These are phyloP conservation scores for Trichoderma simmonsii DNA, from an alignment of 2,329 filamentous ascomycete species.

Conservation along the genomic window DNA sequence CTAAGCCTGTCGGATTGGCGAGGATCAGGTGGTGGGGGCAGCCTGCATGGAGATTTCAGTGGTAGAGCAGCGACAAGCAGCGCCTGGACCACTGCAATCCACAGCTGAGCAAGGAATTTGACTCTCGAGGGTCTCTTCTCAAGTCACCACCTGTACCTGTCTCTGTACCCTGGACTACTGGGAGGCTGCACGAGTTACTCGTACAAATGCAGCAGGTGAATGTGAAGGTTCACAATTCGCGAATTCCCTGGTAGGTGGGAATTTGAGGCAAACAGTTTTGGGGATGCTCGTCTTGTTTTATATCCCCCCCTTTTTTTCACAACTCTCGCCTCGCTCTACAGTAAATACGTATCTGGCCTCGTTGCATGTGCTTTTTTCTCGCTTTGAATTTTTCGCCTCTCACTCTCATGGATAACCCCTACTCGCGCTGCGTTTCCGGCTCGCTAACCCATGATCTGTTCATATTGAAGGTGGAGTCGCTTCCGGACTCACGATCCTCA, in stretches of 20 bases:
- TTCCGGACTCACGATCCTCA: conserved; percentile 16
- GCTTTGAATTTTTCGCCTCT: neutral
- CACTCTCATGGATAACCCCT: conserved; percentile 8
- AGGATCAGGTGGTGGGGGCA: conserved; percentile 6
- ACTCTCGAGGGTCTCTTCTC: neutral
- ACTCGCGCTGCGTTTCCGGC: neutral
- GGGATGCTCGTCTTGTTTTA: conserved; percentile 2
- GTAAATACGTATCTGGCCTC: neutral
- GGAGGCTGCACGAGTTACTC: neutral
- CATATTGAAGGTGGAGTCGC: conserved; percentile 9
- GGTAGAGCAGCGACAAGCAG: neutral
- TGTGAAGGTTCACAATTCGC: neutral
- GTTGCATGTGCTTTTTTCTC: neutral
- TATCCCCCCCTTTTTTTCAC: neutral
- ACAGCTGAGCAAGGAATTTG: conserved; percentile 7
- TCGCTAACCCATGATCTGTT: conserved; percentile 12
- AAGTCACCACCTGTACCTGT: neutral
- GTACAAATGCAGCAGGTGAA: neutral
- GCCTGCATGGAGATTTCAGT: neutral
- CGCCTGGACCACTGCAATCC: conserved; percentile 4
- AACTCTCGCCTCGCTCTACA: neutral
- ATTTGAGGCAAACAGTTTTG: neutral
- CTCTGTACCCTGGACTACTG: conserved; percentile 5
- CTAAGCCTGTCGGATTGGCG: neutral
- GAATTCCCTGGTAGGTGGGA: neutral